A percentile compares a stretch with the other conserved stretches of the same genome.
Evolutionary conservation across 1,139 yeast genomes (phyloP).

Genomic region (Lizanozyma gosingica): DNA sequence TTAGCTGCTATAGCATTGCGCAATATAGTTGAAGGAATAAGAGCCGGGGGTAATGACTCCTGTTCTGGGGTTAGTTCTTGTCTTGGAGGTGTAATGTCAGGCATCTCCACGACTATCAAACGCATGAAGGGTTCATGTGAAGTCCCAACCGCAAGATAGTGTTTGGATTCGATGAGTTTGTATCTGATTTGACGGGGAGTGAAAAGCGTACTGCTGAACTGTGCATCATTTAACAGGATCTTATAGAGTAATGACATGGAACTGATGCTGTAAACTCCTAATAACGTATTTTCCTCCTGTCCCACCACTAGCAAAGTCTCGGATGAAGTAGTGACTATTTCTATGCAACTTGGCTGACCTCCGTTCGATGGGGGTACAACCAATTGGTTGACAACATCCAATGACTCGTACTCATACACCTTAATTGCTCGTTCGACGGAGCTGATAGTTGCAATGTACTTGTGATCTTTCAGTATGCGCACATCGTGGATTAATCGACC

Average conservation of each 20-base stretch:
- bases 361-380: conserved; percentile 30
- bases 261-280: conserved; percentile 33
- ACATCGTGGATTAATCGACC: conserved; percentile 36
- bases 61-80: conserved; percentile 4
- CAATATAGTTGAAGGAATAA: neutral
- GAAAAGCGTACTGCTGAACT: conserved; percentile 61
- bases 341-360: conserved; percentile 41
- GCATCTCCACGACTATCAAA: conserved; percentile 41
- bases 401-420: conserved; percentile 23
- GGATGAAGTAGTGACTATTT: conserved; percentile 16
- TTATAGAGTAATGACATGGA: conserved; percentile 22
- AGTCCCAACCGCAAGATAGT: conserved; percentile 49
- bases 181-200: conserved; percentile 45
- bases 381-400: conserved; percentile 12
- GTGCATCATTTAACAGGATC: conserved; percentile 66
- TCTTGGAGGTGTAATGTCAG: conserved; percentile 10
- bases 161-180: conserved; percentile 10
- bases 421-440: conserved; percentile 7
- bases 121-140: conserved; percentile 75
- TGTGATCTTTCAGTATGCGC: conserved; percentile 12
- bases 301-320: conserved; percentile 42
- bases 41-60: conserved; percentile 1
- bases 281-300: conserved; percentile 49
- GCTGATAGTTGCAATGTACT: neutral
- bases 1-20: neutral